Evolutionary conservation across 1,284 basidiomycete species (phyloP), one percentile per base, ranked within the genome.

Genomic region (Ustilago cynodontis): DNA sequence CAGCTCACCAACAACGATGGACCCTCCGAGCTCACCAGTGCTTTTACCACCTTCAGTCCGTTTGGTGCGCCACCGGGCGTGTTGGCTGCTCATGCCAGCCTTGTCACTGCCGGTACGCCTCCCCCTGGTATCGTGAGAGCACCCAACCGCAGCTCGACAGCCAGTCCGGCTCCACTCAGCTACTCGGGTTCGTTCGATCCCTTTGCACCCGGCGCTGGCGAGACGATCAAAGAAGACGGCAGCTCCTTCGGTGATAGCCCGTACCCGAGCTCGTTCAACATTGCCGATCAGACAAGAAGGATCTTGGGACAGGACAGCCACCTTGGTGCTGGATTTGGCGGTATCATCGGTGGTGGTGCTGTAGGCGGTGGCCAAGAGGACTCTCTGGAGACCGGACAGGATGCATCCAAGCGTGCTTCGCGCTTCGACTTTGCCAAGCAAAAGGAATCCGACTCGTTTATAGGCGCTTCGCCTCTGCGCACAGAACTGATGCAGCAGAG

Each of bases 161-260:
- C 76, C 5, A 72, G 69, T 20, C 76, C 75, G 13, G 65, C 71
- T 18, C 69, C 76, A 31, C 63, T 76, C 37, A 73, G 73, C 71
- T 85, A 85, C 71, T 72, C 77, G 16, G 84, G 84, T 53, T 77
- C 80, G 7, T 85, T 85, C 50, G 79, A 84, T 51, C 84, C 84
- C 13, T 85, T 85, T 60, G 79, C 82, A n/a, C 67, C 78, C 4
- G 76, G 66, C 20, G 66, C 72, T 11, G 79, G 73, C n/a, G 71
- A 75, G 63, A 72, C 66, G 20, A 74, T 80, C 56, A 68, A 71
- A 52, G 72, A 67, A 52, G 61, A 66, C 18, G 67, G 73, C 35
- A 71, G 57, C 53, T 66, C 71, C 13, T 70, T 73, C 18, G 66
- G 52, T 35, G 69, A 75, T 10, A 67, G 54, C 52, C 41, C 55